Evolutionary conservation across 2,329 filamentous ascomycete species (phyloP), one percentile per base, ranked within the genome.

Genomic region (Botrytis paeoniae): DNA sequence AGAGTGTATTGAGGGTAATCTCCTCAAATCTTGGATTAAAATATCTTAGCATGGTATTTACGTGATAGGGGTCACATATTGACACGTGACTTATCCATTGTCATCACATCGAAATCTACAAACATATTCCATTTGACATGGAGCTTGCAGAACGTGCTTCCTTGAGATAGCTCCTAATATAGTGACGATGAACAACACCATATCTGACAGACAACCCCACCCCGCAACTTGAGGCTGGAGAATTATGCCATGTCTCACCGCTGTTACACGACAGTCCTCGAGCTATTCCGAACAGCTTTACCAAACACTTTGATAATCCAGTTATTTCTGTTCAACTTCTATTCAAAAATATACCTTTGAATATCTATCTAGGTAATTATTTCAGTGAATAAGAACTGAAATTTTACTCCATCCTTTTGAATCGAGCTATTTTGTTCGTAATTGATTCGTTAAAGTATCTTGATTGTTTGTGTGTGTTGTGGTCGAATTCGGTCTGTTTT

Each of bases 171-270:
- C 37, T 41, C 14, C 25, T 62, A n/a, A 16, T 16, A 16, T 4
- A n/a, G 60, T 62, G 35, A n/a, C 25, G 25, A n/a, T 41, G 22
- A 25, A 41, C 14, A 41, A 41, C 51, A 18, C 51, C 51, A 57
- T 29, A 16, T n/a, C 25, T 41, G 60, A 37, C 12, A 16, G 20
- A 25, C 59, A 22, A n/a, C 6, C 29, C 29, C 43, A 14, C 6
- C 29, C 12, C 32, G 43, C 35, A 32, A 65, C 63, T 48, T 64
- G 41, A 65, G 20, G 63, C 6, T 16, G 12, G 43, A 29, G 35
- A 39, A 16, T 68, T 68, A 37, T 68, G 65, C 37, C 48, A 32
- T 54, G 29, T 8, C 20, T 57, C 35, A 68, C 65, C 64, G 64
- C 35, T 41, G n/a, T 68, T 18, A 54, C 51, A 54, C 14, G 48